These are phyloP conservation scores for Ganoderma boninense DNA, from an alignment of 1,284 basidiomycete genomes.

Conservation along the genomic window DNA sequence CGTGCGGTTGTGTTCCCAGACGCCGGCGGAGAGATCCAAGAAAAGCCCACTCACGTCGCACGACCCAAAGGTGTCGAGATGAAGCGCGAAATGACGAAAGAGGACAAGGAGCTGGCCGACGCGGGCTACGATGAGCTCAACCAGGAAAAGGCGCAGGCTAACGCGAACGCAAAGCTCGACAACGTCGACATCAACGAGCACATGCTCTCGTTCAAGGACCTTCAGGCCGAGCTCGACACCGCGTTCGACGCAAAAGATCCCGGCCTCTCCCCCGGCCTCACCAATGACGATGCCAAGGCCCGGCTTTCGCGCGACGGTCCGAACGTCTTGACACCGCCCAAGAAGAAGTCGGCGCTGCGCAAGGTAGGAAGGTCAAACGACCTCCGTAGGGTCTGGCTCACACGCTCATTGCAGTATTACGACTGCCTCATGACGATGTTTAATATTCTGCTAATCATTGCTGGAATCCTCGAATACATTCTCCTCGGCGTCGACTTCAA, in stretches of 20 bases:
- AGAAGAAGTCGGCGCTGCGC: slow-evolving; percentile 68
- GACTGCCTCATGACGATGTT: slow-evolving; percentile 73
- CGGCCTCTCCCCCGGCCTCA: slow-evolving; percentile 58
- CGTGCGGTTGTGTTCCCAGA: slow-evolving; percentile 58
- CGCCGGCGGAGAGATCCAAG: slow-evolving; percentile 48
- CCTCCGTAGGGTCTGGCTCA: slow-evolving; percentile 15
- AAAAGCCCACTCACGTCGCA: slow-evolving; percentile 46
- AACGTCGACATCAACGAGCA: slow-evolving; percentile 68
- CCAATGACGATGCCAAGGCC: slow-evolving; percentile 58
- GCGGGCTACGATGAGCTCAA: slow-evolving; percentile 72
- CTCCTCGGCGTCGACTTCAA: slow-evolving; percentile 69
- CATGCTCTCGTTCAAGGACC: slow-evolving; percentile 49
- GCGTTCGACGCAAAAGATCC: slow-evolving; percentile 63
- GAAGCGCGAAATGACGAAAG: slow-evolving; percentile 69
- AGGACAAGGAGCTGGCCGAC: slow-evolving; percentile 70
- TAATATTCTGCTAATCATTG: slow-evolving; percentile 71
- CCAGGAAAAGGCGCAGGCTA: slow-evolving; percentile 50
- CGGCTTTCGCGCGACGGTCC: slow-evolving; percentile 63
- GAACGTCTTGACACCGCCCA: slow-evolving; percentile 72
- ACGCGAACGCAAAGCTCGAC: slow-evolving; percentile 40
- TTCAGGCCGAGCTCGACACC: slow-evolving; percentile 54
- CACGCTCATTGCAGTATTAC: slow-evolving; percentile 53
- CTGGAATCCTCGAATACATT: slow-evolving; percentile 70
- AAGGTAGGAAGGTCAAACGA: slow-evolving; percentile 52
- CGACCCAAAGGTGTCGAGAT: slow-evolving; percentile 64